Evolutionary conservation across 2,329 filamentous ascomycete species (phyloP), one percentile per base, ranked within the genome.

Genomic region (Paramyrothecium roridum): DNA sequence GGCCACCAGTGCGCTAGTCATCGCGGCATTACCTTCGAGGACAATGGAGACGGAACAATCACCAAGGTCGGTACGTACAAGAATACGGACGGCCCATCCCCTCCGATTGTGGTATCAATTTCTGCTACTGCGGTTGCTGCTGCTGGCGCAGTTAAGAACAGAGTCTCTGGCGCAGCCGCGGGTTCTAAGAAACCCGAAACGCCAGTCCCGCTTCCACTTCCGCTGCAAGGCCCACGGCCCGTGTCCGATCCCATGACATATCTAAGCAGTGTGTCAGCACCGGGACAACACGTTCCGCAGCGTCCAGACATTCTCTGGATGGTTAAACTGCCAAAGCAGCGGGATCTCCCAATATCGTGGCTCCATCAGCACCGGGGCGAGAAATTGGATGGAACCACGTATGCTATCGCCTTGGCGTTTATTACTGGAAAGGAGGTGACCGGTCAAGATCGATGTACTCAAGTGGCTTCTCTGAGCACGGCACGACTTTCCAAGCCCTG

Each of bases 21-120:
- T 30, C 61, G 54, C 23, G 54, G 57, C 34, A 54, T 37, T 54
- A 70, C 53, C 10, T 65, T 75, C 48, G 75, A 77, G 26, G 75
- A 77, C 52, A 77, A 77, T 26, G 61, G 62, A 3, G 75, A 77
- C 11, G 75, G 75, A 3, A 77, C 74, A 0, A 52, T 77, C 11
- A 65, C 70, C 17, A 56, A 66, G 11, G 45, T 73, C 3, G 61
- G 61, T 11, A 54, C 3, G 11, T 70, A 71, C 52, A 58, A 54
- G 21, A 69, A 62, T 40, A 23, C 43, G 17, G 49, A 33, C n/a
- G 59, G 59, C 16, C 40, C 54, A 8, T 63, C 64, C 1, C 67
- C 70, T 10, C 67, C 56, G 8, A 63, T 72, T 3, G 54, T 72
- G 11, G 50, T 70, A 2, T 70, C 69, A n/a, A n/a, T n/a, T n/a